Base-by-base conservation (phyloP, 2,329 filamentous ascomycete genomes). In the Phialophora tarda region DNA sequence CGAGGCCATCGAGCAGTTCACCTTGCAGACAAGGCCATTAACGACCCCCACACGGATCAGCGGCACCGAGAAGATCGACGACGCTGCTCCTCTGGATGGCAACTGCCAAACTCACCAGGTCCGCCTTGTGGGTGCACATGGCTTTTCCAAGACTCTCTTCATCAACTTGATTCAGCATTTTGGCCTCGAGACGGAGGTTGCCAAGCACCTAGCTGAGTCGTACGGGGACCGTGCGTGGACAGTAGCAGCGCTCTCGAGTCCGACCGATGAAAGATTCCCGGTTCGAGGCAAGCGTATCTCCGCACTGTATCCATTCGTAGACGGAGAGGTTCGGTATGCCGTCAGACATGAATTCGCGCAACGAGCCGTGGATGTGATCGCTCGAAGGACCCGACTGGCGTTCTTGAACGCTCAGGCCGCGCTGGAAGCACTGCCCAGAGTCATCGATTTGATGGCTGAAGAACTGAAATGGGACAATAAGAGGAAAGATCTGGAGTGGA, bases 101-200 rank as follows among this genome's bases (percentile, higher is more conserved):
- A 84, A 82, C 54, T 96, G 92, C 80, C 91, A 94, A 76, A 96
- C 92, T 2, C 91, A 95, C 77, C 87, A 89, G 73, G 89, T 96
- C 61, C 89, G 91, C 62, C 83, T 96, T 38, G 84, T 95, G 66
- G 92, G 92, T 72, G 91, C 92, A 11, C 92, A 96, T 77, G 92
- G 92, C 62, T 96, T 89, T 82, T 93, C 89, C 78, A 93, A 93
- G 79, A 92, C 93, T 1, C 87, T 97, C 26, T 97, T 97, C 82
- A 97, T 97, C 83, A 93, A 94, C 78, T 83, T 97, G 41, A 95
- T 97, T 75, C 93, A 97, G 78, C 91, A 96, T 80, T 97, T 92
- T 76, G 92, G 92, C 69, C 81, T 97, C 64, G 93, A 97, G 79
- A 96, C 92, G 21, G 92, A 96, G 73, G 91, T 97, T 23, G 93